Percentiles rank a stretch among this genome's conserved stretches.
Evolutionary conservation across 176 grass and related monocot species (phyloP).

Genomic region (Ensete glaucum): DNA sequence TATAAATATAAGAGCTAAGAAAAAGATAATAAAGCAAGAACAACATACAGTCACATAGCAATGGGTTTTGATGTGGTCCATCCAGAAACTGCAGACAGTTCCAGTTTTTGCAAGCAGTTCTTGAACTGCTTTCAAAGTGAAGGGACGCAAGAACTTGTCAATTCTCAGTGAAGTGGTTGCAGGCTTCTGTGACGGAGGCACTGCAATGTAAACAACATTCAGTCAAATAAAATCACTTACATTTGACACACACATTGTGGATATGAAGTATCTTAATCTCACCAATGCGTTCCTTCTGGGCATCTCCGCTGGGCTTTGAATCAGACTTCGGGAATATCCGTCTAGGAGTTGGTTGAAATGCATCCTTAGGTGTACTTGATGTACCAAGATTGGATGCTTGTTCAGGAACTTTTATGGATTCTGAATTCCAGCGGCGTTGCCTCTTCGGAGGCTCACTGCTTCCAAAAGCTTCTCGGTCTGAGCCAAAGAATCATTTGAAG

Average conservation of each 20-base stretch:
- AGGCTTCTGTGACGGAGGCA: conserved; percentile 59
- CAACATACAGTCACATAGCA: conserved; percentile 94
- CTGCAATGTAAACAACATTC: conserved; percentile 33
- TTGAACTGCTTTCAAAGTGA: conserved; percentile 95
- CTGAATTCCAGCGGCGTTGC: conserved; percentile 70
- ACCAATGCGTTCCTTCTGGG: conserved; percentile 79
- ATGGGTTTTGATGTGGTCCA: conserved; percentile 99
- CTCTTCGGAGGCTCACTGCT: conserved; percentile 63
- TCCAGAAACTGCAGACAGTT: conserved; percentile 80
- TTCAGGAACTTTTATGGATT: conserved; percentile 52
- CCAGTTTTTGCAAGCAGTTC: conserved; percentile 95
- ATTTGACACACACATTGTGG: neutral
- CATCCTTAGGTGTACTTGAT: conserved; percentile 48
- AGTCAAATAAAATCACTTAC: conserved; percentile 11
- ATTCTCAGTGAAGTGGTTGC: conserved; percentile 87
- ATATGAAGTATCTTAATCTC: conserved; percentile 11
- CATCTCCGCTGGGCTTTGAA: conserved; percentile 49
- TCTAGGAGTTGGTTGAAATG: conserved; percentile 44
- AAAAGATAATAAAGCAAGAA: neutral
- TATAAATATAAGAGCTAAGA: neutral
- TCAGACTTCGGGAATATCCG: conserved; percentile 59
- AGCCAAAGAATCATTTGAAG: neutral
- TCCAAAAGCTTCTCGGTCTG: conserved; percentile 48
- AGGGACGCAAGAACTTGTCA: conserved; percentile 84
- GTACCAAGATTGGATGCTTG: conserved; percentile 33